Base-by-base conservation (phyloP, 352 stramenopile genomes). In the Phytopythium vexans region DNA sequence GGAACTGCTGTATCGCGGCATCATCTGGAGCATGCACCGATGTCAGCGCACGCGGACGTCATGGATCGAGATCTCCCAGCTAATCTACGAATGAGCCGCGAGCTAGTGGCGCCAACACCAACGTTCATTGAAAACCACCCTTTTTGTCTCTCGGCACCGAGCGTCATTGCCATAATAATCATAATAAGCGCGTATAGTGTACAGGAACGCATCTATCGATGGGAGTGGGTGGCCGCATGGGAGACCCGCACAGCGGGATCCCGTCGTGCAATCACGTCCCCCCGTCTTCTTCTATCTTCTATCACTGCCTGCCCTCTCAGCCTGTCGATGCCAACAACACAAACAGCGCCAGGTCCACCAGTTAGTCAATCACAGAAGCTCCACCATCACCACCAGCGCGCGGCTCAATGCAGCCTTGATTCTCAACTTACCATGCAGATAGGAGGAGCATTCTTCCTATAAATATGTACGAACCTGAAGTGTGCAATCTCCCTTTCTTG, bases 51-150 rank as follows among this genome's bases (percentile, higher is more conserved):
- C 68, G 9, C 72, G 74, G 16, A 62, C 71, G 42, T 88, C 77
- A 7, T 91, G 76, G 69, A 86, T 91, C 66, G 80, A 91, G 64
- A 82, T 91, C 52, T 71, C 64, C 43, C 80, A 90, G 47, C 52
- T 88, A 9, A 36, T 86, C 34, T 88, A 88, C 21, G 21, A 27
- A 27, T 27, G 21, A 27, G 21, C 21, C 21, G 21, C 21, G 21
- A 27, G 21, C 21, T 27, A 27, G 21, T 27, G 21, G 21, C 21
- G 21, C 21, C 21, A 27, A 27, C 21, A 27, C 21, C 21, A 27
- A 27, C 21, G 21, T 27, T 27, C 21, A 27, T 27, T 27, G 21
- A 27, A 27, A 27, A 27, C 21, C 21, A 27, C 21, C 21, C 21
- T 27, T 27, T 27, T 27, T 27, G 21, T 27, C 21, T 27, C 21